phyloP scores from a whole-genome alignment of 1,284 basidiomycete species.

The Moniliella sp. region DNA sequence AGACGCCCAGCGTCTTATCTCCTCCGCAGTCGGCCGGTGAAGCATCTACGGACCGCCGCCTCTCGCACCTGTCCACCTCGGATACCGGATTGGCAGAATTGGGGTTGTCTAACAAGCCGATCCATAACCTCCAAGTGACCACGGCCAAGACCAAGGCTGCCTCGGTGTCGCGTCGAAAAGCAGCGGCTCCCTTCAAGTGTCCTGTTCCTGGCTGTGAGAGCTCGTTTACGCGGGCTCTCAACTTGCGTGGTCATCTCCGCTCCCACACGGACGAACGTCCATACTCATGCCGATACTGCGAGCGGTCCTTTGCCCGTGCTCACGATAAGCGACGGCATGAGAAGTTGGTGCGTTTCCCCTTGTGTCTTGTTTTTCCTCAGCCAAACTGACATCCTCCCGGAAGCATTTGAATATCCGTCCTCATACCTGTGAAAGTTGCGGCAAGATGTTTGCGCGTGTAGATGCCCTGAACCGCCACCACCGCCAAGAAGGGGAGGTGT shows the following conservation, averaged over 20 bases:
- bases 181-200: constrained; percentile 73
- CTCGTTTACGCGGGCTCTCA: constrained; percentile 43
- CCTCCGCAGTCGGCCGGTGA: background rate
- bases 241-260: constrained; percentile 57
- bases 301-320: constrained; percentile 75
- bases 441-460: constrained; percentile 74
- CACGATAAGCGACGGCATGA: constrained; percentile 72
- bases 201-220: constrained; percentile 84
- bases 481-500: no score
- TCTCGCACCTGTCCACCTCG: background rate
- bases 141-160: constrained; percentile 52
- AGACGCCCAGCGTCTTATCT: background rate
- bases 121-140: background rate
- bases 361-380: constrained; percentile 2
- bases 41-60: background rate
- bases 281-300: constrained; percentile 73
- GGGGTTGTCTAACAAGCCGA: no score
- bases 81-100: no score
- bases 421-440: constrained; percentile 72
- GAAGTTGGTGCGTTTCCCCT: constrained; percentile 5
- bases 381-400: constrained; percentile 44
- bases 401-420: constrained; percentile 56
- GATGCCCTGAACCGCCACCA: constrained; percentile 58
- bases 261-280: constrained; percentile 93
- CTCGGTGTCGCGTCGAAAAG: constrained; percentile 63